Evolutionary conservation across 257 asterid genomes (phyloP).

Genomic region (Nemophila menziesii): DNA sequence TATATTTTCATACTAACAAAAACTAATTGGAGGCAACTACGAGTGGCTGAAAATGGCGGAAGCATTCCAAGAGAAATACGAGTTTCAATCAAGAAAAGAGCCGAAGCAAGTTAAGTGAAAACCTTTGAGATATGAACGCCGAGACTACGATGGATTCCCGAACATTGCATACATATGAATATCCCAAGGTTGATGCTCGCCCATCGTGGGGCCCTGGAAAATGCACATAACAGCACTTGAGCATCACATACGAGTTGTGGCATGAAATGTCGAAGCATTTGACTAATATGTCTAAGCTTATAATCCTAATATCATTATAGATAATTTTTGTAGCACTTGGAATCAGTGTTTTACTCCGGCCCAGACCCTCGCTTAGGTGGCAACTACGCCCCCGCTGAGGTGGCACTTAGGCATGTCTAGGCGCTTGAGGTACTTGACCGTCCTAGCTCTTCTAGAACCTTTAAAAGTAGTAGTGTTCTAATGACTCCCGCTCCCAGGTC

Average conservation of each 20-base stretch:
- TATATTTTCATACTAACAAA: no score
- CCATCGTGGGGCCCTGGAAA: conserved; percentile 84
- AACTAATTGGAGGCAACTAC: background rate
- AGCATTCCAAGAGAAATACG: background rate
- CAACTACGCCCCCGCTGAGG: no score
- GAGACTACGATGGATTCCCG: conserved; percentile 86
- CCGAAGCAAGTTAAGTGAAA: conserved; percentile 1
- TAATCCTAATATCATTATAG: background rate
- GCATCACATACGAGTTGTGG: no score
- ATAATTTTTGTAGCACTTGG: no score
- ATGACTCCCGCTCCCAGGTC: no score
- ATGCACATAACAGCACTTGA: background rate
- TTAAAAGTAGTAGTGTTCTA: no score
- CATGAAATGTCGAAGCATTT: background rate
- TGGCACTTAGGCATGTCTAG: no score
- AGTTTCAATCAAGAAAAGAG: background rate
- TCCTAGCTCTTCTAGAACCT: no score
- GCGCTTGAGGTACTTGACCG: no score
- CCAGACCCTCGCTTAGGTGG: no score
- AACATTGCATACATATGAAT: conserved; percentile 86
- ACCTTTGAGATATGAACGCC: conserved; percentile 97
- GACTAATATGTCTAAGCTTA: background rate
- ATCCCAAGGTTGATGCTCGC: conserved; percentile 89
- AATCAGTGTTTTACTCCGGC: no score
- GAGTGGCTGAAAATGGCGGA: background rate